Conservation (phyloP, 768 basidiomycete species). For the Coprinopsis sp. region DNA sequence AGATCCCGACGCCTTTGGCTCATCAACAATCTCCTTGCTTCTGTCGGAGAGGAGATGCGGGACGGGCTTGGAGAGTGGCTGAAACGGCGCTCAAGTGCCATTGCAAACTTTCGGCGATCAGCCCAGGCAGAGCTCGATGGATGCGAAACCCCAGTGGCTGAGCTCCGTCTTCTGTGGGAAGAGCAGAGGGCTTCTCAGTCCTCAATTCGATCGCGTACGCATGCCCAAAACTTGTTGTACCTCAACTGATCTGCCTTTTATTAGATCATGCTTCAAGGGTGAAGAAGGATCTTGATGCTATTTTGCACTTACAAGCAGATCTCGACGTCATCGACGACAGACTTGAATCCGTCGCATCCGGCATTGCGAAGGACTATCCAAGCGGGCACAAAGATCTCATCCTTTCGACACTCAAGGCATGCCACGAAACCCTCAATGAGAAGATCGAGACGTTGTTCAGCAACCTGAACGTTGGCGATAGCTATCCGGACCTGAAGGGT, state of each 20-base stretch:
- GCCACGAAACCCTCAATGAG: constrained; percentile 16
- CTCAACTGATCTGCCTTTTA: neutral
- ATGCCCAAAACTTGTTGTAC: neutral
- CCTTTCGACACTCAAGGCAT: constrained; percentile 17
- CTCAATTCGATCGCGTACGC: constrained; percentile 1
- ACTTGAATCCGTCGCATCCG: constrained; percentile 10
- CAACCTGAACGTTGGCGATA: constrained; percentile 28
- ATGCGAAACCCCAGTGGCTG: neutral
- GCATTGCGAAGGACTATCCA: constrained; percentile 8
- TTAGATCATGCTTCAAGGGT: constrained; percentile 25
- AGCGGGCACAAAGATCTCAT: constrained; percentile 3
- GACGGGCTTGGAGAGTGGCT: neutral
- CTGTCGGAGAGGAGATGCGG: neutral
- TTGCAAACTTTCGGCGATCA: neutral
- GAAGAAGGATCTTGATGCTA: constrained; percentile 28
- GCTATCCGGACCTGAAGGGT: constrained; percentile 29
- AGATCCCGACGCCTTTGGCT: constrained; percentile 26
- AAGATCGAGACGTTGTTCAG: constrained; percentile 29
- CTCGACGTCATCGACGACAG: constrained; percentile 19
- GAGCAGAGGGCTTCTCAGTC: neutral
- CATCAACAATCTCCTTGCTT: constrained; percentile 20
- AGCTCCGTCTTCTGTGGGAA: neutral
- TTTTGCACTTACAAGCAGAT: constrained; percentile 26
- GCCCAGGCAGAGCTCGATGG: neutral
- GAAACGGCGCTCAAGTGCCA: neutral